Percentiles rank a stretch among this genome's conserved stretches.
These are phyloP conservation scores for Blastocrithidia nonstop DNA, from an alignment of 208 protist species.

Conservation along the genomic window DNA sequence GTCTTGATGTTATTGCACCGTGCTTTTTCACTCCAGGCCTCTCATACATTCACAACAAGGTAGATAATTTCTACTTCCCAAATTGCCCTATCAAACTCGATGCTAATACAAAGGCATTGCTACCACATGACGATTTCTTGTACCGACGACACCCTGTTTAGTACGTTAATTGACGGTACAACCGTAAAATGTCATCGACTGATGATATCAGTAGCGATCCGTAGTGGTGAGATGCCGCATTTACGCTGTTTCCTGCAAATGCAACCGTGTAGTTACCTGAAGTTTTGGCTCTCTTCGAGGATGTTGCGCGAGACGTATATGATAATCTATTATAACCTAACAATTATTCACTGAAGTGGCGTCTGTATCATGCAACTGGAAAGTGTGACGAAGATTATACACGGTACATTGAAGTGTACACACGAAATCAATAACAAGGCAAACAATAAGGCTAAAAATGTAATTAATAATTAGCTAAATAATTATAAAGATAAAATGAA, in stretches of 20 bases:
- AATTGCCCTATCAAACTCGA: constrained; percentile 42
- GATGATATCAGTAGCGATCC: too few species aligned
- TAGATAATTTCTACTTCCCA: constrained; percentile 23
- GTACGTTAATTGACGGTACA: constrained; percentile 53
- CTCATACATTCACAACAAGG: constrained; percentile 50
- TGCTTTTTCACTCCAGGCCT: constrained; percentile 67
- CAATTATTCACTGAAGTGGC: constrained; percentile 15
- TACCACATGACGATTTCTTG: neutral
- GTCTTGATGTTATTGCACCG: constrained; percentile 37
- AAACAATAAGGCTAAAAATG: too few species aligned
- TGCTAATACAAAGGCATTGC: neutral
- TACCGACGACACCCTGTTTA: constrained; percentile 2
- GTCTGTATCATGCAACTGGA: constrained; percentile 23
- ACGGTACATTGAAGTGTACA: constrained; percentile 44
- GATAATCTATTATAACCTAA: constrained; percentile 17
- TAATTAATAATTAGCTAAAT: too few species aligned
- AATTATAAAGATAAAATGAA: neutral
- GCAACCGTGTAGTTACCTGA: constrained; percentile 31
- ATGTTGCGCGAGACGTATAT: constrained; percentile 12
- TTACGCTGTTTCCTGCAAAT: too few species aligned
- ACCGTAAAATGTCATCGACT: constrained; percentile 4
- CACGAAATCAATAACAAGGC: too few species aligned
- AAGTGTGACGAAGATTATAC: constrained; percentile 25
- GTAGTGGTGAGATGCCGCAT: too few species aligned
- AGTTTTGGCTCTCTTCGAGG: constrained; percentile 36